phyloP scores from a whole-genome alignment of 2,329 filamentous ascomycete genomes.

The Trichophyton simii region DNA sequence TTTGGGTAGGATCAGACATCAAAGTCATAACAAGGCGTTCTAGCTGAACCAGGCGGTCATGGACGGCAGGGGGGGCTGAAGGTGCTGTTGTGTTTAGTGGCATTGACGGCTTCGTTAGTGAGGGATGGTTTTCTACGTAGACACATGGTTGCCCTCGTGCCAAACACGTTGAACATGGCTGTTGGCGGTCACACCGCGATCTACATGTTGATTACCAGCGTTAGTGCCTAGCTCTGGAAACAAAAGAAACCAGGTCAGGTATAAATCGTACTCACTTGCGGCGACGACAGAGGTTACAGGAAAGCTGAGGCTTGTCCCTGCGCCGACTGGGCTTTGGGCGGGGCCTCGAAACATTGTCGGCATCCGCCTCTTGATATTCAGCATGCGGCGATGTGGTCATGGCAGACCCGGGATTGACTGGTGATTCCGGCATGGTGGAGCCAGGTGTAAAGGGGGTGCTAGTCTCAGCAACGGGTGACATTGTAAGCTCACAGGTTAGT shows the following conservation, averaged over 20 bases:
- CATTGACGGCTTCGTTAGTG: slow-evolving; percentile 27
- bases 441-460: background rate
- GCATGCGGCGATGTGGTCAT: slow-evolving; percentile 8
- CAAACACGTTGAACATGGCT: slow-evolving; percentile 46
- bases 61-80: slow-evolving; percentile 11
- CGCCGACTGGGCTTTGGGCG: slow-evolving; percentile 16
- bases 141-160: slow-evolving; percentile 44
- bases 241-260: background rate
- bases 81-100: slow-evolving; percentile 28
- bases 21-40: background rate
- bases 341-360: background rate
- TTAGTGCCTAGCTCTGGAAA: background rate
- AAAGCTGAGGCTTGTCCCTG: slow-evolving; percentile 26
- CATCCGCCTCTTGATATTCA: background rate
- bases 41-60: slow-evolving; percentile 7
- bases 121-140: slow-evolving; percentile 32
- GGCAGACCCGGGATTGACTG: slow-evolving; percentile 12
- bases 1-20: slow-evolving; percentile 9
- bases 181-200: slow-evolving; percentile 45
- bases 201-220: slow-evolving; percentile 18
- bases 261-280: slow-evolving; percentile 22
- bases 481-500: background rate
- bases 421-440: slow-evolving; percentile 18
- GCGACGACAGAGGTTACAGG: slow-evolving; percentile 25
- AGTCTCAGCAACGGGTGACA: background rate